phyloP scores from a whole-genome alignment of 331 rosid species.

The Malus hybrid region DNA sequence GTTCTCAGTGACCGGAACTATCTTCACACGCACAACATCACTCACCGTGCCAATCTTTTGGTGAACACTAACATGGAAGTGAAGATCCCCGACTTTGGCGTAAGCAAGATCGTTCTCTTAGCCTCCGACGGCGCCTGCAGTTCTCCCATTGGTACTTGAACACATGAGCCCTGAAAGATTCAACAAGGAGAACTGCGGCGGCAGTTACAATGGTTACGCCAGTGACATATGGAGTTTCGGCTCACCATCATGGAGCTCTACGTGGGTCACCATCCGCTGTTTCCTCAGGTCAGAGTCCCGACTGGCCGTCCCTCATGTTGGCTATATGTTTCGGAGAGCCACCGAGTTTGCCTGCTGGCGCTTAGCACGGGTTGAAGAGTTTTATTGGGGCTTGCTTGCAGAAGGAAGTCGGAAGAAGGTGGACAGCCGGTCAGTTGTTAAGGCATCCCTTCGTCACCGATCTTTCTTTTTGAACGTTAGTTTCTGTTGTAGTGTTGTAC shows the following conservation, averaged over 20 bases:
- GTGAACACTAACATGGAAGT: slow-evolving; percentile 48
- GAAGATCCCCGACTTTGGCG: slow-evolving; percentile 82
- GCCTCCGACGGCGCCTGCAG: slow-evolving; percentile 55
- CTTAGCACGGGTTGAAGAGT: slow-evolving; percentile 39
- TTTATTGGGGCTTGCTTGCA: slow-evolving; percentile 64
- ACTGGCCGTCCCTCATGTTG: slow-evolving; percentile 81
- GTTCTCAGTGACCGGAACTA: slow-evolving; percentile 55
- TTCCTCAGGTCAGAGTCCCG: slow-evolving; percentile 82
- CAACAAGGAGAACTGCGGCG: slow-evolving; percentile 69
- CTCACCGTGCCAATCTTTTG: slow-evolving; percentile 74
- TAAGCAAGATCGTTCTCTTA: slow-evolving; percentile 63
- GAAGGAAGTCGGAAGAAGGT: slow-evolving; percentile 66
- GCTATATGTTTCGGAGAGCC: slow-evolving; percentile 83
- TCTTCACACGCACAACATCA: slow-evolving; percentile 66
- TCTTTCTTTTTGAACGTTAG: too few species aligned
- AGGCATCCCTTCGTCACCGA: slow-evolving; percentile 50
- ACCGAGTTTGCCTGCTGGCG: slow-evolving; percentile 44
- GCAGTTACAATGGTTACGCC: slow-evolving; percentile 67
- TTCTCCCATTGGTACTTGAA: slow-evolving; percentile 84
- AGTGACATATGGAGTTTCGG: slow-evolving; percentile 90
- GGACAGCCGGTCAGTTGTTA: slow-evolving; percentile 59
- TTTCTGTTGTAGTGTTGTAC: too few species aligned
- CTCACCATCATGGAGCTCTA: slow-evolving; percentile 70
- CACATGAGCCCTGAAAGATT: slow-evolving; percentile 95
- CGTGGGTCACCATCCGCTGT: slow-evolving; percentile 76